Percentiles rank a stretch among this genome's conserved stretches.
Evolutionary conservation across 208 protist species (phyloP).

Genomic region (Herpetomonas tarakana): DNA sequence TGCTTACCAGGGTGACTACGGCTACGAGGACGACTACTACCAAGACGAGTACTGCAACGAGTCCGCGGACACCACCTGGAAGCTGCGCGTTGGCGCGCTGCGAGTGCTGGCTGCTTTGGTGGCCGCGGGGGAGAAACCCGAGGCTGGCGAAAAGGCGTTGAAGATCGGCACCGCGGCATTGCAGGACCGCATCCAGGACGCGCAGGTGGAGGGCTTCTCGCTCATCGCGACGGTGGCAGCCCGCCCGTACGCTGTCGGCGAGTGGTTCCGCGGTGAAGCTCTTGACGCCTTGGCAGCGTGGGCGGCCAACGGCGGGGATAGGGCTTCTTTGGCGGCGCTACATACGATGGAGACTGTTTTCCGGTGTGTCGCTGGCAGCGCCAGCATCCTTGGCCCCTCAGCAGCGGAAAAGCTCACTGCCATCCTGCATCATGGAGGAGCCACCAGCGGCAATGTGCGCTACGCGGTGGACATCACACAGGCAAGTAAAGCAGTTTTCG

Average conservation of each 20-base stretch:
- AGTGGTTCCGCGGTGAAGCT: neutral
- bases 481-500: neutral
- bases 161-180: constrained; percentile 13
- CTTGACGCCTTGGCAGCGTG: neutral
- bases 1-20: constrained; percentile 12
- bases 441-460: neutral
- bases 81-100: constrained; percentile 33
- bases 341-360: constrained; percentile 14
- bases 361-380: constrained; percentile 8
- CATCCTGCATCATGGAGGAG: neutral
- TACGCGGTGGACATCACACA: neutral
- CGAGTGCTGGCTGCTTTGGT: constrained; percentile 35
- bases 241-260: constrained; percentile 11
- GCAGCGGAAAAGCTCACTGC: constrained; percentile 1
- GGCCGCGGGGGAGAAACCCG: constrained; percentile 17
- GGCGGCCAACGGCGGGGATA: constrained; percentile 8
- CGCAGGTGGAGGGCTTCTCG: constrained; percentile 41
- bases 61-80: constrained; percentile 47
- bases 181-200: constrained; percentile 38
- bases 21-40: constrained; percentile 33
- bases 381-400: constrained; percentile 3
- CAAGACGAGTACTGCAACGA: constrained; percentile 32
- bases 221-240: constrained; percentile 26
- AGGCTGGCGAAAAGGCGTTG: constrained; percentile 22
- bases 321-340: constrained; percentile 13